Evolutionary conservation across 768 basidiomycete genomes (phyloP).

Genomic region (Cytidiella melzeri): DNA sequence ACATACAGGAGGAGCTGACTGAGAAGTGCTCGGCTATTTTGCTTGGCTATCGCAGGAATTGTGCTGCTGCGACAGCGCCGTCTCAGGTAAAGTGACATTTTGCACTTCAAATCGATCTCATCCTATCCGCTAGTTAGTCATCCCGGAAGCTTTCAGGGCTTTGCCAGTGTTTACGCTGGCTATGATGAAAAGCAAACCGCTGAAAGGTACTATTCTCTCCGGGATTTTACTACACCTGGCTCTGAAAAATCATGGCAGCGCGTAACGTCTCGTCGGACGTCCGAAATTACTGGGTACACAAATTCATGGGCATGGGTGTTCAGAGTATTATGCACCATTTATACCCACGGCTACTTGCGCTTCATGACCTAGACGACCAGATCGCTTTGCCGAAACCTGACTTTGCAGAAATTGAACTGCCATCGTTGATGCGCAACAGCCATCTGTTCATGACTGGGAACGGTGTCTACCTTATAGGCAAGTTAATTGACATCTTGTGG

Average conservation of each 20-base stretch:
- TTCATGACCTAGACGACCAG: conserved; percentile 75
- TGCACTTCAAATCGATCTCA: background rate
- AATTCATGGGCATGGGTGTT: conserved; percentile 64
- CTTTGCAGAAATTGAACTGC: conserved; percentile 57
- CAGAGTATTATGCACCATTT: conserved; percentile 69
- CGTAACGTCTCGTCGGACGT: conserved; percentile 91
- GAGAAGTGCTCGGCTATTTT: conserved; percentile 79
- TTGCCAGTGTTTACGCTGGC: conserved; percentile 78
- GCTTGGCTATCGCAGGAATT: conserved; percentile 82
- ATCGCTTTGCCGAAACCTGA: conserved; percentile 61
- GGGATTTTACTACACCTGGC: too few relatives aligned
- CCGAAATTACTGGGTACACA: conserved; percentile 78
- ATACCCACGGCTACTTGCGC: conserved; percentile 82
- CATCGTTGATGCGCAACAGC: conserved; percentile 74
- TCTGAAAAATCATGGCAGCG: too few relatives aligned
- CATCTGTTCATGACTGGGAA: conserved; percentile 84
- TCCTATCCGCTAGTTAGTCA: conserved; percentile 59
- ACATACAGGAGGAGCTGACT: conserved; percentile 81
- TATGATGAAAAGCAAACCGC: conserved; percentile 81
- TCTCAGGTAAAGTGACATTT: conserved; percentile 59
- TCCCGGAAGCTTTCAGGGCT: conserved; percentile 88
- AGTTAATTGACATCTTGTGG: conserved; percentile 14
- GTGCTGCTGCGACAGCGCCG: conserved; percentile 68
- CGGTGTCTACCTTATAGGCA: conserved; percentile 92
- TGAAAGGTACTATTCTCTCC: conserved; percentile 85